Conservation (phyloP, 257 asterid genomes). For the Gynochthodes officinalis region DNA sequence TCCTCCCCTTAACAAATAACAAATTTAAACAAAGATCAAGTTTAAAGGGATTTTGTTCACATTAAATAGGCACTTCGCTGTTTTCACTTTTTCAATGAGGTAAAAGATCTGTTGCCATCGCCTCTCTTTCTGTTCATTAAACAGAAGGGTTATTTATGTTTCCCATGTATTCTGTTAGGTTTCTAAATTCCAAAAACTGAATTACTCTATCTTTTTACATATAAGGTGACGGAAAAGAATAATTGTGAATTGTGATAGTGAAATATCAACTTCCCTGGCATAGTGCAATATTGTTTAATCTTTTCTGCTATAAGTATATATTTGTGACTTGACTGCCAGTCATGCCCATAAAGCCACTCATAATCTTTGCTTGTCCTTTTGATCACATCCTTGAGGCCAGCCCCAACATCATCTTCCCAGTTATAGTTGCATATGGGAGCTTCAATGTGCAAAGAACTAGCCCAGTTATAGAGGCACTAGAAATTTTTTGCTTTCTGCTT, state of each 20-base stretch:
- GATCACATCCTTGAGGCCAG: neutral
- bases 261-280: too few relatives aligned
- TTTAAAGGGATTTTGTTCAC: neutral
- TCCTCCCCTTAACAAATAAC: too few relatives aligned
- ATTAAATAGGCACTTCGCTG: neutral
- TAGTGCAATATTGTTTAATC: neutral
- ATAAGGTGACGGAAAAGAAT: too few relatives aligned
- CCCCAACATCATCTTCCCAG: neutral
- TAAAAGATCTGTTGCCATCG: neutral
- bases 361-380: neutral
- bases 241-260: too few relatives aligned
- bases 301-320: neutral
- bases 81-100: neutral
- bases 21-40: neutral
- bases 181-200: too few relatives aligned
- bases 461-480: neutral
- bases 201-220: too few relatives aligned
- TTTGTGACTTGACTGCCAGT: too few relatives aligned
- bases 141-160: neutral
- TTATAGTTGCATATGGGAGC: neutral
- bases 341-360: neutral
- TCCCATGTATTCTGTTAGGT: neutral
- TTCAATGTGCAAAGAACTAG: neutral
- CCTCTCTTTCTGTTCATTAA: neutral
- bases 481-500: neutral